Evolutionary conservation across 2,329 filamentous ascomycete genomes (phyloP), one percentile per base, ranked within the genome.

Genomic region (Phaeoacremonium minimum): DNA sequence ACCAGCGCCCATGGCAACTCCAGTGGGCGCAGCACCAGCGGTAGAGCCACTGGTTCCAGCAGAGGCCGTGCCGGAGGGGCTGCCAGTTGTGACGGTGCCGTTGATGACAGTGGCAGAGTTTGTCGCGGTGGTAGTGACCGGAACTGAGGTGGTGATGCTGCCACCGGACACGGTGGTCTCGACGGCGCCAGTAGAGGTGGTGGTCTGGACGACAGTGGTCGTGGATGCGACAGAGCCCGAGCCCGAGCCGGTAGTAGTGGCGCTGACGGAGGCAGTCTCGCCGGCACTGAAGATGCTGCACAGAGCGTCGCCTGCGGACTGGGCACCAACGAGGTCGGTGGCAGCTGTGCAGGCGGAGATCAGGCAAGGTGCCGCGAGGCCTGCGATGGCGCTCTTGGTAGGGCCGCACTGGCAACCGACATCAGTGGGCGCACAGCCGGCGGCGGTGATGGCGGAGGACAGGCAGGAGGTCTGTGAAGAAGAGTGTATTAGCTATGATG

Each of bases 321-420:
- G 42, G 13, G 59, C 62, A 13, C 44, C 30, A 6, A 38, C 16
- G 13, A 67, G 45, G 6, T 52, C 49, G 4, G 30, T 17, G 6
- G 42, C 20, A 35, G 14, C 33, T 9, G 44, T 22, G 52, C 64
- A 68, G 33, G 38, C 38, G 4, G 19, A 6, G 14, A 63, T 28
- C 16, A 66, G 51, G 43, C 62, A 65, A 5, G 51, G 38, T 1
- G 48, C 52, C 15, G 47, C 56, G 38, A 41, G 35, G 32, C 28
- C 37, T 39, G 40, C 54, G 38, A 66, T 64, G 37, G 38, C 45
- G 12, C 48, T 19, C 44, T 61, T 45, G 0, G 47, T 54, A 6
- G 51, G 45, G 4, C 57, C 71, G 61, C 74, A 77, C 48, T 73
- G 70, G 63, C 75, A 79, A 34, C 50, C 55, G 30, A 58, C 50